Evolutionary conservation across 306 rosid species (phyloP), one percentile per base, ranked within the genome.

Genomic region (Quercus suber): DNA sequence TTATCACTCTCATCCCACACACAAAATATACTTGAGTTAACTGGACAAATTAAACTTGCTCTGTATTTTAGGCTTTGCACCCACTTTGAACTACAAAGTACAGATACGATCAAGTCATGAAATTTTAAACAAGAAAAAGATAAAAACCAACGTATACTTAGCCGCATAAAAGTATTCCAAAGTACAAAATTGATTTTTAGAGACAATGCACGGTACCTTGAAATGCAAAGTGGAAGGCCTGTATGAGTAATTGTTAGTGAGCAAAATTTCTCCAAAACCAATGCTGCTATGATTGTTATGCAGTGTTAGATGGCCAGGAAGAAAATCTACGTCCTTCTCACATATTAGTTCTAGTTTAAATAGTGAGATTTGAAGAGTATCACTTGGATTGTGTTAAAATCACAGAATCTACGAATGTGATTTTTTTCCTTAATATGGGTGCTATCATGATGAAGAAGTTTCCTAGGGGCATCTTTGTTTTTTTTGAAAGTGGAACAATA

Each of bases 401-500:
- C 77, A 59, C 31, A 76, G 78, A 80, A 76, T 76, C 82, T 52
- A 57, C 20, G 35, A 68, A 55, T 52, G 82, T 55, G 84, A 84
- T 84, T 37, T 30, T 84, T 84, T 80, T 45, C 82, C 80, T 35
- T 55, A 58, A 76, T 55, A 8, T 68, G 80, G 49, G 23, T 28
- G 51, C 6, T 72, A 30, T 64, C 5, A 15, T 64, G 45, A 18
- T 8, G 31, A 30, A 28, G 21, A 30, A 11, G 3, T 5, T 30
- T 31, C 7, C n/a, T 15, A 18, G 70, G 45, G 17, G 12, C 13
- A 15, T 15, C 70, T 64, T 37, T 37, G 45, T 7, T 37, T 37
- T 7, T 37, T 37, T 37, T 37, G 45, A 7, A 37, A 37, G 45
- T 37, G 45, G 45, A 37, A 37, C 45, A 37, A 37, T 2, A 37